phyloP scores from a whole-genome alignment of 139 green algal genomes.

The Closterium sp. region DNA sequence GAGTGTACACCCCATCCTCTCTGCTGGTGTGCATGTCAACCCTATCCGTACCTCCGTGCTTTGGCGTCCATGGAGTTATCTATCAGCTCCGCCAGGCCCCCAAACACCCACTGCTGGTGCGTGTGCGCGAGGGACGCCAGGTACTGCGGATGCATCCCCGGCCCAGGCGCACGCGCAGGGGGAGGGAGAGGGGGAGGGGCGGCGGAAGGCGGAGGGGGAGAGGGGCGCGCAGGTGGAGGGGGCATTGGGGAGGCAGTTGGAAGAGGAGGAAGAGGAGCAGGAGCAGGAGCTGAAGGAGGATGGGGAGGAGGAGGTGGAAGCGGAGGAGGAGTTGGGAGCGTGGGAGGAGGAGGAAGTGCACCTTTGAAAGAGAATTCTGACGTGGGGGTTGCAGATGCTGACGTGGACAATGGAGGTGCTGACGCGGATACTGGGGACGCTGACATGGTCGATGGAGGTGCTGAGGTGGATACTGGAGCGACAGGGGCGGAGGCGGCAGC shows the following conservation, averaged over 20 bases:
- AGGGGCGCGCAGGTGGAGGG: not conserved
- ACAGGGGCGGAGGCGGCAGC: too few species aligned
- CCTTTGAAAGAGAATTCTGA: too few species aligned
- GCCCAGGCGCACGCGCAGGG: not conserved
- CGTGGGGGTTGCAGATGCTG: not conserved
- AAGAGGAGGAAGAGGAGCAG: not conserved
- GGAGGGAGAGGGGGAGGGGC: not conserved
- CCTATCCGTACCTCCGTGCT: not conserved
- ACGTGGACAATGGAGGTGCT: not conserved
- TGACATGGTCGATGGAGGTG: not conserved
- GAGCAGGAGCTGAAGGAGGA: not conserved
- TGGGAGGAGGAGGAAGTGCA: not conserved
- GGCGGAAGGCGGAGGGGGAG: not conserved
- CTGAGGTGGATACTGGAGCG: not conserved
- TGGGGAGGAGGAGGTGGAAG: not conserved
- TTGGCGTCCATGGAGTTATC: slow-evolving; percentile 33
- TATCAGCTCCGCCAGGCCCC: slow-evolving; percentile 22
- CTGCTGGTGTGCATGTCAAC: too few species aligned
- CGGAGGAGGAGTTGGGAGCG: too few species aligned
- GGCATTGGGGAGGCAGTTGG: not conserved
- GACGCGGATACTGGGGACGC: not conserved
- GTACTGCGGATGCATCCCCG: slow-evolving; percentile 31
- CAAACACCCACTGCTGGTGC: slow-evolving; percentile 35
- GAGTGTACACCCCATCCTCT: too few species aligned
- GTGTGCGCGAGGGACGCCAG: slow-evolving; percentile 27